Evolutionary conservation across 176 grass and related monocot genomes (phyloP).

Genomic region (Zoysia pacifica): DNA sequence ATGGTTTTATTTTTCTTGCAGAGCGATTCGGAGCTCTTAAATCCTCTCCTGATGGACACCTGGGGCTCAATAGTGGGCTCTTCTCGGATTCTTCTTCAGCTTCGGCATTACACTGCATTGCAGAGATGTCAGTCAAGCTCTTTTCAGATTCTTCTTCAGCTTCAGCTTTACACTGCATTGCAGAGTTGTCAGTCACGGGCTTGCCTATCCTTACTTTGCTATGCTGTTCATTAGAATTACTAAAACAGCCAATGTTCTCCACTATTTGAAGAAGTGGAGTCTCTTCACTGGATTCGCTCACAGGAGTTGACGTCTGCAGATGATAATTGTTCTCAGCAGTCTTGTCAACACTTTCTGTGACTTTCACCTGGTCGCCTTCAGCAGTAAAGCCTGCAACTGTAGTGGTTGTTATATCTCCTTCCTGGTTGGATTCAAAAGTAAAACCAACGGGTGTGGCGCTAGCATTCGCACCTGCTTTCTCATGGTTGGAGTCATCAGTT

Average conservation of each 20-base stretch:
- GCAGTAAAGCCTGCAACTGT: background rate
- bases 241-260: slow-evolving; percentile 6
- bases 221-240: slow-evolving; percentile 25
- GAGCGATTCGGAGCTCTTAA: slow-evolving; percentile 30
- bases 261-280: slow-evolving; percentile 32
- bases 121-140: background rate
- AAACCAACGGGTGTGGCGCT: background rate
- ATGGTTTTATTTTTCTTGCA: slow-evolving; percentile 44
- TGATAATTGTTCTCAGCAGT: slow-evolving; percentile 24
- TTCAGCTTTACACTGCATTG: slow-evolving; percentile 27
- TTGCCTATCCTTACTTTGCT: slow-evolving; percentile 26
- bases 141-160: background rate
- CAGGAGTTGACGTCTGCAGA: slow-evolving; percentile 16
- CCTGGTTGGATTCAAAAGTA: slow-evolving; percentile 31
- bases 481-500: slow-evolving; percentile 7
- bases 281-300: slow-evolving; percentile 32
- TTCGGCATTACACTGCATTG: slow-evolving; percentile 28
- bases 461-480: slow-evolving; percentile 8
- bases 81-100: slow-evolving; percentile 39
- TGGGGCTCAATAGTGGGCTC: slow-evolving; percentile 43
- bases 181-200: background rate
- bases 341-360: background rate
- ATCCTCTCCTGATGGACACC: slow-evolving; percentile 24
- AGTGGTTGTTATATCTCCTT: background rate
- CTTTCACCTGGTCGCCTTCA: slow-evolving; percentile 14